Evolutionary conservation across 1,139 yeast genomes (phyloP).

Genomic region (Geotrichum bryndzae): DNA sequence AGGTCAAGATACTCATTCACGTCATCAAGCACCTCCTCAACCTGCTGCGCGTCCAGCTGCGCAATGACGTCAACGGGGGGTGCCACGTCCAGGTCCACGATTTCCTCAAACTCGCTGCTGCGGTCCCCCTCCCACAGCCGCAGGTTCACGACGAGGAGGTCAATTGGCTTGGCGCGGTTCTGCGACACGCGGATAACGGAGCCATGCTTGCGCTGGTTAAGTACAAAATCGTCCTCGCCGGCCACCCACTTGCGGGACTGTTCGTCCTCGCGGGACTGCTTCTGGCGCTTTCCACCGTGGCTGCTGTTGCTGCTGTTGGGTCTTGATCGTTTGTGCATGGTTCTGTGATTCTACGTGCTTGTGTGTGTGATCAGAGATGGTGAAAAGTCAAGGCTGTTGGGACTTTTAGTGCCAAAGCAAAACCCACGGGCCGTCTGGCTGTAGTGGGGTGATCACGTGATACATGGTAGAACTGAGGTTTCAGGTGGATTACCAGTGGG

Average conservation of each 20-base stretch:
- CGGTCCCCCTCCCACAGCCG: slow-evolving; percentile 23
- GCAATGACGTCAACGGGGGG: slow-evolving; percentile 25
- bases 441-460: no score
- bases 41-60: slow-evolving; percentile 13
- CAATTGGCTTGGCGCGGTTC: slow-evolving; percentile 29
- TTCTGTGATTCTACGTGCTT: neutral
- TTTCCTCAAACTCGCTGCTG: slow-evolving; percentile 20
- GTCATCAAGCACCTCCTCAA: slow-evolving; percentile 21
- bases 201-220: slow-evolving; percentile 32
- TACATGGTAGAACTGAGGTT: no score
- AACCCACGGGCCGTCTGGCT: no score
- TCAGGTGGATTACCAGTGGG: no score
- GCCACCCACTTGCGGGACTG: slow-evolving; percentile 30
- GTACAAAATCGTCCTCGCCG: slow-evolving; percentile 33
- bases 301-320: neutral
- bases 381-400: no score
- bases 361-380: no score
- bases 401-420: no score
- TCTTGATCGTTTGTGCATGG: neutral
- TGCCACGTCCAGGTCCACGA: slow-evolving; percentile 23
- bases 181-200: slow-evolving; percentile 33
- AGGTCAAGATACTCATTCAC: slow-evolving; percentile 22
- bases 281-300: neutral
- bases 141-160: slow-evolving; percentile 28
- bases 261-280: slow-evolving; percentile 20